Conservation (phyloP, 495 filamentous ascomycete genomes). For the Penicillium nucicola region DNA sequence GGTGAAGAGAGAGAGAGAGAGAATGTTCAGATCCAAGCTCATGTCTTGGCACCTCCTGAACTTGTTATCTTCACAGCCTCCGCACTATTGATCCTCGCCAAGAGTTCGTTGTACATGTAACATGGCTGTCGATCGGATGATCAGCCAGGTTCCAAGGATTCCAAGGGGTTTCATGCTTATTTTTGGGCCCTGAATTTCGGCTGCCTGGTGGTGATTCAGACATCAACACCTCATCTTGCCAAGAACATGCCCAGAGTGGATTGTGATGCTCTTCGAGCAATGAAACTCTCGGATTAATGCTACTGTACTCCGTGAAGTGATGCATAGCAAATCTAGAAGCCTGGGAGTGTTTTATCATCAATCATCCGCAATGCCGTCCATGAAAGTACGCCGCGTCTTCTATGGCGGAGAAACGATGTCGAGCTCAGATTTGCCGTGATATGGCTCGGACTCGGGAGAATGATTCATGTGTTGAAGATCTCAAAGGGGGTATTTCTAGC, state of each 20-base stretch:
- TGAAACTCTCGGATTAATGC: neutral
- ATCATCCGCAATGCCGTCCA: too few species aligned
- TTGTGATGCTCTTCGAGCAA: neutral
- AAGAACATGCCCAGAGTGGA: slow-evolving; percentile 14
- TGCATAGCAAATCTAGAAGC: too few species aligned
- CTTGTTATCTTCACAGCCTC: slow-evolving; percentile 23
- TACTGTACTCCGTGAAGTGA: too few species aligned
- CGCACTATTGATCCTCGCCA: slow-evolving; percentile 21
- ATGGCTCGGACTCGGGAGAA: too few species aligned
- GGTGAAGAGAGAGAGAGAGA: too few species aligned
- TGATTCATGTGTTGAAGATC: too few species aligned
- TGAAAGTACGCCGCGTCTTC: too few species aligned
- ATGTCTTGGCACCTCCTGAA: slow-evolving; percentile 11
- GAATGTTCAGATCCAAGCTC: neutral
- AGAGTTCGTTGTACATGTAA: slow-evolving; percentile 2
- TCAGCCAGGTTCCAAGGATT: neutral
- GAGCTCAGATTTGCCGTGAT: too few species aligned
- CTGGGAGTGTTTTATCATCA: too few species aligned
- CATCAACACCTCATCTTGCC: slow-evolving; percentile 3
- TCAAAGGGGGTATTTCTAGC: too few species aligned
- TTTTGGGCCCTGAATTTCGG: slow-evolving; percentile 3
- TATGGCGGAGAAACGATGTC: too few species aligned
- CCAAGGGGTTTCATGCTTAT: slow-evolving; percentile 10
- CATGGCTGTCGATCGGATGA: slow-evolving; percentile 11
- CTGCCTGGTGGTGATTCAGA: neutral